phyloP scores from a whole-genome alignment of 495 filamentous ascomycete genomes.

The Talaromyces nanjingensis region DNA sequence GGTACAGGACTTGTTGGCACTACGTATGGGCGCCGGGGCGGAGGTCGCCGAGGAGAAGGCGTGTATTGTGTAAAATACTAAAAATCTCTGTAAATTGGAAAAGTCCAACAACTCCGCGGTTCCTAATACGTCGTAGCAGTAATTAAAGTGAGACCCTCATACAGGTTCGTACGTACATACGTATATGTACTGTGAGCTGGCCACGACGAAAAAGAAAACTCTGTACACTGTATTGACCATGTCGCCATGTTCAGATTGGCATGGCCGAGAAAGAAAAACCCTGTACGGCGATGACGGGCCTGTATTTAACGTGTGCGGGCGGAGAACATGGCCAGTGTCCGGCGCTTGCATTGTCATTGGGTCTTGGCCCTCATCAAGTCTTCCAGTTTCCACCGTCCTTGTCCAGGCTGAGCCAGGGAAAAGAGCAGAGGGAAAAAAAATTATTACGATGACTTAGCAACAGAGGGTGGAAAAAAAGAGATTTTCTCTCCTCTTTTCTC shows the following conservation, averaged over 20 bases:
- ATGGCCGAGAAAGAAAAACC: neutral
- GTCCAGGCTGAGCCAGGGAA: neutral
- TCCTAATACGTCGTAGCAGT: neutral
- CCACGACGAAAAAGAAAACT: neutral
- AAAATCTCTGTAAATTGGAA: neutral
- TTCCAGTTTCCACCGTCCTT: neutral
- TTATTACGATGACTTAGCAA: neutral
- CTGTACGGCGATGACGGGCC: neutral
- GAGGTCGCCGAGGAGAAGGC: conserved; percentile 2
- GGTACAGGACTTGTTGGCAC: neutral
- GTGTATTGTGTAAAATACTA: neutral
- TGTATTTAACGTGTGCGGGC: neutral
- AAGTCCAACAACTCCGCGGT: neutral
- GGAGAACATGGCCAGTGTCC: neutral
- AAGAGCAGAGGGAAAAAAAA: neutral
- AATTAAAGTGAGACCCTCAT: neutral
- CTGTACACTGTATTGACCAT: neutral
- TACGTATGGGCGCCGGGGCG: too few species aligned
- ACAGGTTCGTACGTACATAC: neutral
- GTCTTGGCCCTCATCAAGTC: neutral
- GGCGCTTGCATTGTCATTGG: neutral
- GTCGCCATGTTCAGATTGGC: neutral
- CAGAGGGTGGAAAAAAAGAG: neutral
- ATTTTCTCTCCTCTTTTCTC: conserved; percentile 16
- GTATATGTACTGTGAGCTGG: neutral